Percentiles rank a stretch among this genome's conserved stretches.
Conservation (phyloP, 441 rosid genomes). For the Adansonia rubrostipa region DNA sequence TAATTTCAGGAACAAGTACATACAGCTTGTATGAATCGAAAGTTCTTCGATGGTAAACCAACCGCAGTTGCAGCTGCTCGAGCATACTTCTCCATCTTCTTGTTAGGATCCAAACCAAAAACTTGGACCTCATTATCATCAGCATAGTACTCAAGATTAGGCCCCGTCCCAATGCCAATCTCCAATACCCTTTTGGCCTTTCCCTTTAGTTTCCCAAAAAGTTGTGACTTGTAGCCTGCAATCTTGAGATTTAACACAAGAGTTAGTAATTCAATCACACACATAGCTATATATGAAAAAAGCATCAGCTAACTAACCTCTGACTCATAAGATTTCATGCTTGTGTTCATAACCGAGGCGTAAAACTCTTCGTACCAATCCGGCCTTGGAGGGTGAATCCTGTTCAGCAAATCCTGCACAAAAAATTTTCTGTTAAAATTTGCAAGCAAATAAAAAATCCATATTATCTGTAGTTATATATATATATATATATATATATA, state of each 20-base stretch:
- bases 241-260: slow-evolving; percentile 42
- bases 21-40: slow-evolving; percentile 74
- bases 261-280: background rate
- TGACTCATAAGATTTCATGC: slow-evolving; percentile 65
- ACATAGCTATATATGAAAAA: background rate
- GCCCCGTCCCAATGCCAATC: slow-evolving; percentile 91
- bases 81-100: slow-evolving; percentile 76
- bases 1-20: slow-evolving; percentile 23
- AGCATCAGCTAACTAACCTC: slow-evolving; percentile 49
- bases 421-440: background rate
- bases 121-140: slow-evolving; percentile 51
- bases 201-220: slow-evolving; percentile 64
- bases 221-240: slow-evolving; percentile 61
- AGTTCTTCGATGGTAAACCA: slow-evolving; percentile 58
- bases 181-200: slow-evolving; percentile 70
- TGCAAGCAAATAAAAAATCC: background rate
- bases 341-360: slow-evolving; percentile 53
- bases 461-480: background rate
- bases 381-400: slow-evolving; percentile 71
- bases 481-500: too few species aligned
- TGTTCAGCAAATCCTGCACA: slow-evolving; percentile 51
- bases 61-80: slow-evolving; percentile 65
- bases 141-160: slow-evolving; percentile 78
- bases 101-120: slow-evolving; percentile 78
- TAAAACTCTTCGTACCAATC: slow-evolving; percentile 83